Percentiles rank a stretch among this genome's conserved stretches.
These are phyloP conservation scores for Talaromyces amestolkiae DNA, from an alignment of 2,329 filamentous ascomycete species.

Conservation along the genomic window DNA sequence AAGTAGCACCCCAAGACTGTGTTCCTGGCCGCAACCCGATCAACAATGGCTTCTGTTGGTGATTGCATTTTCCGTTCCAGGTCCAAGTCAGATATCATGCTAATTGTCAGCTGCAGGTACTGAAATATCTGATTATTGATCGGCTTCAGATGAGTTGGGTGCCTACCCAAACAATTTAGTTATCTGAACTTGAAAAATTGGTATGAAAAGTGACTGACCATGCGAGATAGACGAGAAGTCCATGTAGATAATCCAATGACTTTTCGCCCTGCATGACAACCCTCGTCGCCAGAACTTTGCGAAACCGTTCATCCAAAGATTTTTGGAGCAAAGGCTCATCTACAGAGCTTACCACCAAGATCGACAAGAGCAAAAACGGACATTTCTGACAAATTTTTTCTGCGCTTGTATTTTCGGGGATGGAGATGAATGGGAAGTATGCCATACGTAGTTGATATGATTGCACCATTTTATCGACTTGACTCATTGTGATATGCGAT, in stretches of 20 bases:
- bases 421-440: slow-evolving; percentile 14
- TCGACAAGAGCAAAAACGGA: slow-evolving; percentile 12
- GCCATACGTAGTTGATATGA: background rate
- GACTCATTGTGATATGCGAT: background rate
- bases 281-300: slow-evolving; percentile 11
- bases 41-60: background rate
- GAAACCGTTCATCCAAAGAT: slow-evolving; percentile 15
- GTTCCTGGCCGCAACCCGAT: slow-evolving; percentile 1
- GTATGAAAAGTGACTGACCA: background rate
- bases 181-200: background rate
- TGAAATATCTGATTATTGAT: slow-evolving; percentile 16
- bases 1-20: slow-evolving; percentile 12
- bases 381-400: slow-evolving; percentile 1
- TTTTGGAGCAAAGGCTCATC: slow-evolving; percentile 2
- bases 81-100: slow-evolving; percentile 15
- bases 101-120: slow-evolving; percentile 13
- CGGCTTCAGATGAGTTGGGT: slow-evolving; percentile 11
- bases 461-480: slow-evolving; percentile 11
- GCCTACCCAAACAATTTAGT: background rate
- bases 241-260: slow-evolving; percentile 17
- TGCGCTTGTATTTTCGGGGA: slow-evolving; percentile 5
- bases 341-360: background rate
- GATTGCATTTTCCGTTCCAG: slow-evolving; percentile 11
- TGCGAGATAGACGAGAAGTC: slow-evolving; percentile 16
- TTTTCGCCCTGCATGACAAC: slow-evolving; percentile 18